Conservation (phyloP, 2,329 filamentous ascomycete species). For the Dactylonectria estremocensis region DNA sequence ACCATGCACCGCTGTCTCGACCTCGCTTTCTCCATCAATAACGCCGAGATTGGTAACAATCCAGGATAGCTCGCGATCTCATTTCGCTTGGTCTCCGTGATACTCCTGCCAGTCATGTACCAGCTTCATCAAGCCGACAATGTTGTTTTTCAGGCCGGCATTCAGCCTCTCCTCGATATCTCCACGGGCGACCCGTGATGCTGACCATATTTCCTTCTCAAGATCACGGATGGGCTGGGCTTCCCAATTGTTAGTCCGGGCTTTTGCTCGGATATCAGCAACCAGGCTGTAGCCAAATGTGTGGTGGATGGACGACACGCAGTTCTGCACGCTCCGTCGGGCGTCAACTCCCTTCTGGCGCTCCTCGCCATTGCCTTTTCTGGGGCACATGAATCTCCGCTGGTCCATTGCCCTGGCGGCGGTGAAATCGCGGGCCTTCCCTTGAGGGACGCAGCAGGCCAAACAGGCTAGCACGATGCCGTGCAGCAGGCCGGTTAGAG, state of each 20-base stretch:
- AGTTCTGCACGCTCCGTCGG: conserved; percentile 29
- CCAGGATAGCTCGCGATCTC: too few relatives aligned
- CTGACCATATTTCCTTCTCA: too few relatives aligned
- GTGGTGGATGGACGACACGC: conserved; percentile 19
- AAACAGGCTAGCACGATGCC: conserved; percentile 43
- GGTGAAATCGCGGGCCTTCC: too few relatives aligned
- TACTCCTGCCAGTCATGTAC: too few relatives aligned
- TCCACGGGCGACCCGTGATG: too few relatives aligned
- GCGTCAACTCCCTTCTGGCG: conserved; percentile 32
- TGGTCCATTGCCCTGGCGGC: conserved; percentile 23
- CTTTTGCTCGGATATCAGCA: conserved; percentile 1
- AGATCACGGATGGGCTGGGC: neutral
- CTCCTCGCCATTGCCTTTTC: conserved; percentile 18
- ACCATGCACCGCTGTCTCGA: too few relatives aligned
- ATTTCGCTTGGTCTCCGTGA: too few relatives aligned
- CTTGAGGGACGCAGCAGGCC: conserved; percentile 13
- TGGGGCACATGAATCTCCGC: neutral
- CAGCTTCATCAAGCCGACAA: too few relatives aligned
- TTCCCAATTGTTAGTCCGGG: conserved; percentile 12
- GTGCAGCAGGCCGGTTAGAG: conserved; percentile 49
- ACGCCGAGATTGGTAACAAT: too few relatives aligned
- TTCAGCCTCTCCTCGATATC: too few relatives aligned
- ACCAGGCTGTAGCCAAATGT: neutral
- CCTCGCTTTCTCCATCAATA: too few relatives aligned
- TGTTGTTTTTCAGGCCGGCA: too few relatives aligned